Conservation (phyloP, 176 grass and related monocot genomes). For the Aegilops tauschii region DNA sequence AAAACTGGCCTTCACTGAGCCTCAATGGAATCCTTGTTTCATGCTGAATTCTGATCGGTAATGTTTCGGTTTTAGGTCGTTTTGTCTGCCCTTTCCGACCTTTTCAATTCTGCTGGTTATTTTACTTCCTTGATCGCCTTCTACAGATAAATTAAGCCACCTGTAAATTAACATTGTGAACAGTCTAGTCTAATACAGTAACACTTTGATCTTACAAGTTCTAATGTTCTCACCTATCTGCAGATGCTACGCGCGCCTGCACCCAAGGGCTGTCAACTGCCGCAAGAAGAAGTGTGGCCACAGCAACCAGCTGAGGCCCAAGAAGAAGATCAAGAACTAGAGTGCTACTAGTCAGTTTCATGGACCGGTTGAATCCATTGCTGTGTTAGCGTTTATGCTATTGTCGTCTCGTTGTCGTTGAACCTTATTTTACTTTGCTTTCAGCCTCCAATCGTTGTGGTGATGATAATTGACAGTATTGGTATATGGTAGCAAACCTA, state of each 20-base stretch:
- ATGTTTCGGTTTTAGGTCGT: not conserved
- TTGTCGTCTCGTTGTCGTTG: not conserved
- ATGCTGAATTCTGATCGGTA: too few relatives aligned
- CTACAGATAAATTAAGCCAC: not conserved
- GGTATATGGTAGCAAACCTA: slow-evolving; percentile 19
- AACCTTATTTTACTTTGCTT: not conserved
- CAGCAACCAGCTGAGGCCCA: slow-evolving; percentile 77
- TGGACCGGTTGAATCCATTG: not conserved
- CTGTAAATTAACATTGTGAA: not conserved
- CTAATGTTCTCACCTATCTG: not conserved
- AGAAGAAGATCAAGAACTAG: slow-evolving; percentile 85
- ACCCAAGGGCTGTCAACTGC: slow-evolving; percentile 69
- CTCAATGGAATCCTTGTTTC: too few relatives aligned
- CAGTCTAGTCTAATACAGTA: too few relatives aligned
- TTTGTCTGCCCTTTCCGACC: not conserved
- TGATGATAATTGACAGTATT: not conserved
- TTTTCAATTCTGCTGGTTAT: not conserved
- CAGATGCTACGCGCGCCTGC: slow-evolving; percentile 65
- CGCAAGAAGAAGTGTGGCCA: slow-evolving; percentile 82
- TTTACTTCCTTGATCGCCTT: not conserved
- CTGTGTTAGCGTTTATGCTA: not conserved
- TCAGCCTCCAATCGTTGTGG: not conserved
- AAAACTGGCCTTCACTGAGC: too few relatives aligned
- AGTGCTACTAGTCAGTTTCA: not conserved
- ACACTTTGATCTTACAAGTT: not conserved